Conservation (phyloP, 306 rosid genomes). For the Dryas octopetala region DNA sequence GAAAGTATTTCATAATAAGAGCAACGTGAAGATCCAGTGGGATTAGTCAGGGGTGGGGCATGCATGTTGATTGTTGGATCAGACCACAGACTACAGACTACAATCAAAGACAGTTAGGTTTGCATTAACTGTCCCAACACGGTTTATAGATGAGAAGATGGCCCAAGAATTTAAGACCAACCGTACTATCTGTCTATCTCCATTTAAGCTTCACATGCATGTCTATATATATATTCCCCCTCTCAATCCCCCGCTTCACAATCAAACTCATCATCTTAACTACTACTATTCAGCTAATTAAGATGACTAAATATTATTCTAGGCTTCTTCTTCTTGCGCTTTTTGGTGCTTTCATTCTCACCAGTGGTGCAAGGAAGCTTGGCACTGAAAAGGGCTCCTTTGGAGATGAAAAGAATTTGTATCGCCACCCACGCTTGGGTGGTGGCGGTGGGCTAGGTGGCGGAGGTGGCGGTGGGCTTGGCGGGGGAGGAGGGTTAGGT, state of each 20-base stretch:
- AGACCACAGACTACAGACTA: too few species aligned
- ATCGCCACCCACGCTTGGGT: conserved; percentile 7
- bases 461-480: conserved; percentile 38
- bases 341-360: conserved; percentile 53
- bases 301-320: conserved; percentile 28
- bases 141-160: conserved; percentile 48
- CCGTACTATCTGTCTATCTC: neutral
- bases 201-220: conserved; percentile 5
- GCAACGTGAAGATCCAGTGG: conserved; percentile 1
- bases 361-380: conserved; percentile 61
- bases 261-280: neutral
- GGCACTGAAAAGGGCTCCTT: conserved; percentile 31
- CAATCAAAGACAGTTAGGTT: conserved; percentile 40
- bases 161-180: conserved; percentile 34
- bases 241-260: conserved; percentile 6
- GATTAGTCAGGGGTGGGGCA: conserved; percentile 13
- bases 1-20: neutral
- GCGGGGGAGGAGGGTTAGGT: conserved; percentile 33
- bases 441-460: conserved; percentile 32
- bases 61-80: neutral
- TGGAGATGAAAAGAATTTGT: conserved; percentile 39
- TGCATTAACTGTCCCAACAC: conserved; percentile 47
- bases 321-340: conserved; percentile 43
- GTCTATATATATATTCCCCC: conserved; percentile 44
- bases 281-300: neutral